phyloP scores from a whole-genome alignment of 768 basidiomycete species.

The Gautieria morchelliformis region DNA sequence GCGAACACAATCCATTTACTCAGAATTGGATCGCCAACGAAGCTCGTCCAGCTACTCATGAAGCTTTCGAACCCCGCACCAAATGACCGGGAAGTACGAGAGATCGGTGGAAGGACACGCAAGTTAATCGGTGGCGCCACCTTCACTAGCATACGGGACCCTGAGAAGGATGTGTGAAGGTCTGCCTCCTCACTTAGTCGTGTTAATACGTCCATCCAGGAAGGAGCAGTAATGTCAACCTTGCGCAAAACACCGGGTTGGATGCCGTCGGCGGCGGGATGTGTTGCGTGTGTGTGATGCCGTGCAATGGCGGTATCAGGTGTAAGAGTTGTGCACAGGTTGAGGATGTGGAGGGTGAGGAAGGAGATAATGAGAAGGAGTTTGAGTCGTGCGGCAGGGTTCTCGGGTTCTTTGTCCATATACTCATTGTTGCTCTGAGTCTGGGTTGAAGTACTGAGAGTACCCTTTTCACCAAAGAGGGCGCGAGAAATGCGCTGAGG shows the following conservation, averaged over 20 bases:
- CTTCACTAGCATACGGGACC: constrained; percentile 44
- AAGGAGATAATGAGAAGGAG: constrained; percentile 87
- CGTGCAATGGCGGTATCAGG: constrained; percentile 46
- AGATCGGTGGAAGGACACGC: constrained; percentile 22
- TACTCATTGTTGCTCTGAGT: background rate
- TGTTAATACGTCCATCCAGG: constrained; percentile 28
- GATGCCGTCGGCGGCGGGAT: constrained; percentile 11
- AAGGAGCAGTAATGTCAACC: constrained; percentile 62
- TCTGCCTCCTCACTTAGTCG: constrained; percentile 25
- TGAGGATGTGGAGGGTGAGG: constrained; percentile 82
- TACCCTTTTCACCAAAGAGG: background rate
- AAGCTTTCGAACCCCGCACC: constrained; percentile 67
- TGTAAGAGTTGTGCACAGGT: constrained; percentile 86
- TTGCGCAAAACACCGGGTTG: constrained; percentile 25
- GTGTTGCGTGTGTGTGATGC: constrained; percentile 23
- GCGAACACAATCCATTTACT: constrained; percentile 92
- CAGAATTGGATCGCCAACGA: constrained; percentile 90
- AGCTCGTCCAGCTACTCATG: constrained; percentile 81
- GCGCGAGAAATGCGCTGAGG: background rate
- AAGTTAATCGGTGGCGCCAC: constrained; percentile 40
- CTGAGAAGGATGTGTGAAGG: constrained; percentile 10
- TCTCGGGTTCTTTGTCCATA: constrained; percentile 43
- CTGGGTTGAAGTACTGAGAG: background rate
- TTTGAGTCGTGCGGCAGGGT: constrained; percentile 82
- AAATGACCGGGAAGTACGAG: constrained; percentile 21